Evolutionary conservation across 352 stramenopile species (phyloP).

Genomic region (Phytophthora uliginosa): DNA sequence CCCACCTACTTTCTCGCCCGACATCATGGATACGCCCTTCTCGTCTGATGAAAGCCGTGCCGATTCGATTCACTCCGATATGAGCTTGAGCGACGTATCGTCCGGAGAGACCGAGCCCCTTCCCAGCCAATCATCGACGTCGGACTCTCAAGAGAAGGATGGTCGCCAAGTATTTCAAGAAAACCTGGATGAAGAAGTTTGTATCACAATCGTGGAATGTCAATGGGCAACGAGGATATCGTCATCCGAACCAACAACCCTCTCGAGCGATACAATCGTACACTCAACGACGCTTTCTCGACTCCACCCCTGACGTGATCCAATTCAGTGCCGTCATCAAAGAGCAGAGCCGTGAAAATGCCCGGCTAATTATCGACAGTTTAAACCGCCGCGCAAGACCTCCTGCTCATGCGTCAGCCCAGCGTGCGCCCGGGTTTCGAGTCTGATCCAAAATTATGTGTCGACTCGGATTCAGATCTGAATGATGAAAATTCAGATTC

Average conservation of each 20-base stretch:
- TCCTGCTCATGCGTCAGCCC: neutral
- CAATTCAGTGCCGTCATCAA: constrained; percentile 1
- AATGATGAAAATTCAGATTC: neutral
- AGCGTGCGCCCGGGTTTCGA: neutral
- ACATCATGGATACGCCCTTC: neutral
- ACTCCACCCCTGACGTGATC: neutral
- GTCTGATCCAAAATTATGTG: neutral
- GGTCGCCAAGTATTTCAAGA: constrained; percentile 4
- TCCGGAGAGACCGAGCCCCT: neutral
- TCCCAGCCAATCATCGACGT: neutral
- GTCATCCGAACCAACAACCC: neutral
- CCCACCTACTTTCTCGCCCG: neutral
- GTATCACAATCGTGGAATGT: neutral
- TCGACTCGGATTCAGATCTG: constrained; percentile 2
- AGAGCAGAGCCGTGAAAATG: too few relatives aligned
- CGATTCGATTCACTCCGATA: neutral
- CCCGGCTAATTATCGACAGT: too few relatives aligned
- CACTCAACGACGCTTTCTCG: neutral
- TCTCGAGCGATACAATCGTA: neutral
- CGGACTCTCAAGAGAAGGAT: neutral
- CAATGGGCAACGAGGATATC: neutral
- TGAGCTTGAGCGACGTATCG: neutral
- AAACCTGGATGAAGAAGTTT: constrained; percentile 11
- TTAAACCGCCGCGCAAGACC: neutral
- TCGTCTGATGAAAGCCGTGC: neutral